These are phyloP conservation scores for Colletotrichum trifolii DNA, from an alignment of 2,329 filamentous ascomycete species.

Conservation along the genomic window DNA sequence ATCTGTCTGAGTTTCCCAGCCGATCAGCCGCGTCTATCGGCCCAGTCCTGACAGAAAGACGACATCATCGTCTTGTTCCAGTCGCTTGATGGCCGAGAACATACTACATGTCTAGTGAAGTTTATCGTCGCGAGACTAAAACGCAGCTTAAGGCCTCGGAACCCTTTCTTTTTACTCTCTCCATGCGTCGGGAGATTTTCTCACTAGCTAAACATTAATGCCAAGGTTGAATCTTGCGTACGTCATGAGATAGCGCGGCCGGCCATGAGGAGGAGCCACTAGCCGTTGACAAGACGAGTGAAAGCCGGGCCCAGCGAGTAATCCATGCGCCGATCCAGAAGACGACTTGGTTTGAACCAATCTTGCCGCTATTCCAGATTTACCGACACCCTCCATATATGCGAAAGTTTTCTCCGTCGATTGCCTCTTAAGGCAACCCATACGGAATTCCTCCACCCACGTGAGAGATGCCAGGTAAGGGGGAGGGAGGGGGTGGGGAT, in stretches of 20 bases:
- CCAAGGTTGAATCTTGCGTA: constrained; percentile 24
- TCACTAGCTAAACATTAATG: background rate
- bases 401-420: constrained; percentile 29
- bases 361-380: constrained; percentile 17
- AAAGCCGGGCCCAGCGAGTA: background rate
- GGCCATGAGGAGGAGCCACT: constrained; percentile 10
- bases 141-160: background rate
- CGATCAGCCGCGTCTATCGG: constrained; percentile 4
- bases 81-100: constrained; percentile 1
- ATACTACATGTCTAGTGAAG: background rate
- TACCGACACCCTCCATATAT: constrained; percentile 2
- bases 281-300: background rate
- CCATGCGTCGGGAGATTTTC: constrained; percentile 5
- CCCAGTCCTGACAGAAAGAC: background rate
- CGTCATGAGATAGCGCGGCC: constrained; percentile 10
- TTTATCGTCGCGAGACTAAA: too few species aligned
- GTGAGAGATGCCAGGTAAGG: background rate
- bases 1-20: constrained; percentile 12
- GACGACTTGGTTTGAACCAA: constrained; percentile 14
- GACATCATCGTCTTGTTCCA: background rate
- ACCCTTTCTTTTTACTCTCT: background rate
- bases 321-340: constrained; percentile 31
- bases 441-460: background rate
- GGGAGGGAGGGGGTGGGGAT: too few species aligned
- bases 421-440: constrained; percentile 20